Evolutionary conservation across 805 yeast species (phyloP).

Genomic region (Komagataella kurtzmanii): DNA sequence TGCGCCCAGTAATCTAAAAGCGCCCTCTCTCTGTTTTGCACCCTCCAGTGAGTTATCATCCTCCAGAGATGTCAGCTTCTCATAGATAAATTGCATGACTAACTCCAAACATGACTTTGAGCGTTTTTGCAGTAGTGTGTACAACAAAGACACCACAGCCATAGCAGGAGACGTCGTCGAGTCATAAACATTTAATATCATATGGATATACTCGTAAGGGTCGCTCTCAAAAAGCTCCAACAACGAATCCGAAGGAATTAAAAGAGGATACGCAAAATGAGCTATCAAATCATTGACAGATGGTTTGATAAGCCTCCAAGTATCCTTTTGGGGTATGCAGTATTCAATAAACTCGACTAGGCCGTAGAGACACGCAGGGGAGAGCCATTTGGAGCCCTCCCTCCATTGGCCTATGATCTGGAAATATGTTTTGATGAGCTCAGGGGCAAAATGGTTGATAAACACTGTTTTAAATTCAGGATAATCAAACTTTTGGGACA

Average conservation of each 20-base stretch:
- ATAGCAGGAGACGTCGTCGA: slow-evolving; percentile 53
- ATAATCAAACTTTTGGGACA: slow-evolving; percentile 37
- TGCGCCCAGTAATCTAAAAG: slow-evolving; percentile 65
- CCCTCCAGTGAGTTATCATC: slow-evolving; percentile 29
- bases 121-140: slow-evolving; percentile 59
- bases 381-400: slow-evolving; percentile 49
- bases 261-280: slow-evolving; percentile 67
- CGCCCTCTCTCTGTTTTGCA: slow-evolving; percentile 65
- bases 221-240: slow-evolving; percentile 74
- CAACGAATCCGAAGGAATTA: slow-evolving; percentile 59
- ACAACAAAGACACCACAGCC: slow-evolving; percentile 65
- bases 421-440: slow-evolving; percentile 50
- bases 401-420: slow-evolving; percentile 68
- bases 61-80: slow-evolving; percentile 27
- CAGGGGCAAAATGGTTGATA: slow-evolving; percentile 53
- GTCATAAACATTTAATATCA: slow-evolving; percentile 55
- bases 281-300: slow-evolving; percentile 51
- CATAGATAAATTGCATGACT: slow-evolving; percentile 46
- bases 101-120: slow-evolving; percentile 45
- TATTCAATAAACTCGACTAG: slow-evolving; percentile 51
- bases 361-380: slow-evolving; percentile 50
- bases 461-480: slow-evolving; percentile 47
- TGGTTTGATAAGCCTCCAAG: slow-evolving; percentile 64
- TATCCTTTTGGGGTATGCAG: slow-evolving; percentile 38
- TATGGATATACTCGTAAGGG: slow-evolving; percentile 83